Evolutionary conservation across 2,329 filamentous ascomycete species (phyloP).

Genomic region (Monilinia polystroma): DNA sequence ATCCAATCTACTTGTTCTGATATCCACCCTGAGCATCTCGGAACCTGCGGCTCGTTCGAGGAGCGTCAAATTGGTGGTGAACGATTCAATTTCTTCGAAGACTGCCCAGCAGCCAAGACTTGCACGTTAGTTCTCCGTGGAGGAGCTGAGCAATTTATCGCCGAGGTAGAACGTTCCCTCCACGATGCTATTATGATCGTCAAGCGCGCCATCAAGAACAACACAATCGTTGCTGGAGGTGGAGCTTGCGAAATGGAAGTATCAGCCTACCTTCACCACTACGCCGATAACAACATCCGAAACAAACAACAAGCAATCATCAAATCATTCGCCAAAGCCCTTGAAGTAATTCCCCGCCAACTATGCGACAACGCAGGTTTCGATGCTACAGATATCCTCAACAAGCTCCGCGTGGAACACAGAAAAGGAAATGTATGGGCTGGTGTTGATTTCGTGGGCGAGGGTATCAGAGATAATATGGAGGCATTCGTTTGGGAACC

Average conservation of each 20-base stretch:
- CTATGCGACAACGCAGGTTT: constrained; percentile 98
- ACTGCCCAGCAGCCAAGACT: constrained; percentile 92
- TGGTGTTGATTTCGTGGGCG: constrained; percentile 90
- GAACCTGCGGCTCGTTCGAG: constrained; percentile 86
- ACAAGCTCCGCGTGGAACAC: constrained; percentile 94
- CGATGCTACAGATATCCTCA: constrained; percentile 96
- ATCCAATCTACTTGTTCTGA: constrained; percentile 96
- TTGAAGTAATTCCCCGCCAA: constrained; percentile 95
- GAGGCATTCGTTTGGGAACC: constrained; percentile 97
- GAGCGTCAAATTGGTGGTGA: constrained; percentile 97
- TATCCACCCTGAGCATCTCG: constrained; percentile 84
- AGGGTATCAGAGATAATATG: constrained; percentile 93
- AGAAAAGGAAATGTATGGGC: constrained; percentile 91
- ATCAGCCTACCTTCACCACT: constrained; percentile 87
- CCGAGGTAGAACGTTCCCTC: constrained; percentile 93
- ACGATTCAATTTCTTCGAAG: constrained; percentile 97
- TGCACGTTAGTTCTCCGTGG: constrained; percentile 94
- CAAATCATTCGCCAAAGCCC: constrained; percentile 95
- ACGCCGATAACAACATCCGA: constrained; percentile 86
- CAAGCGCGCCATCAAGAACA: constrained; percentile 95
- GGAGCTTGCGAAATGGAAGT: constrained; percentile 97
- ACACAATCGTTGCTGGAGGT: constrained; percentile 89
- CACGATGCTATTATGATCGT: constrained; percentile 99
- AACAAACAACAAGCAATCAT: constrained; percentile 97
- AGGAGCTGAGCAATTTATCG: constrained; percentile 98